A percentile compares a stretch with the other conserved stretches of the same genome.
phyloP scores from a whole-genome alignment of 176 grass and related monocot genomes.

The Musa troglodytarum region DNA sequence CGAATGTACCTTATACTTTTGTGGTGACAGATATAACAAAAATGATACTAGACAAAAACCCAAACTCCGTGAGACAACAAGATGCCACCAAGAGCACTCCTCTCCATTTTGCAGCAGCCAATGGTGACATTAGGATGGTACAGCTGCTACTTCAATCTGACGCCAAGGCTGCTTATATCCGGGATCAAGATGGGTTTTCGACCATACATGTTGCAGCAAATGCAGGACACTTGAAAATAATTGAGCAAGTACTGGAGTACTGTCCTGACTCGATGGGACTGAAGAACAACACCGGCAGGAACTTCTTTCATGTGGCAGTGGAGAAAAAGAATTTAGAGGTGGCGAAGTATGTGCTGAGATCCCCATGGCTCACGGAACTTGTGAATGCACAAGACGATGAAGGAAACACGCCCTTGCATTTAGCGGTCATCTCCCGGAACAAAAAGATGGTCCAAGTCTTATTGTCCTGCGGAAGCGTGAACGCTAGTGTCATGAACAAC shows the following conservation, averaged over 20 bases:
- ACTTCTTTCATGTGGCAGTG: constrained; percentile 2
- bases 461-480: neutral
- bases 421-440: neutral
- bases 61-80: constrained; percentile 26
- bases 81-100: constrained; percentile 46
- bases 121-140: constrained; percentile 27
- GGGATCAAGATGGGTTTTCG: constrained; percentile 45
- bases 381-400: neutral
- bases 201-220: constrained; percentile 64
- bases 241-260: constrained; percentile 39
- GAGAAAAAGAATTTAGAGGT: neutral
- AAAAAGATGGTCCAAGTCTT: neutral
- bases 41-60: constrained; percentile 39
- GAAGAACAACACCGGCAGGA: neutral
- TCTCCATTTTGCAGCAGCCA: constrained; percentile 64
- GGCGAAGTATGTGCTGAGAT: neutral
- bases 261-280: constrained; percentile 16
- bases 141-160: constrained; percentile 38
- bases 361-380: neutral
- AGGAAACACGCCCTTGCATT: constrained; percentile 13
- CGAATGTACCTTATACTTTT: neutral
- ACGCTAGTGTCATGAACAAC: neutral
- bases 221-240: constrained; percentile 29
- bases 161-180: constrained; percentile 31
- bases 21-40: constrained; percentile 43